These are phyloP conservation scores for Aspergillus tamarii DNA, from an alignment of 2,329 filamentous ascomycete species.

Conservation along the genomic window DNA sequence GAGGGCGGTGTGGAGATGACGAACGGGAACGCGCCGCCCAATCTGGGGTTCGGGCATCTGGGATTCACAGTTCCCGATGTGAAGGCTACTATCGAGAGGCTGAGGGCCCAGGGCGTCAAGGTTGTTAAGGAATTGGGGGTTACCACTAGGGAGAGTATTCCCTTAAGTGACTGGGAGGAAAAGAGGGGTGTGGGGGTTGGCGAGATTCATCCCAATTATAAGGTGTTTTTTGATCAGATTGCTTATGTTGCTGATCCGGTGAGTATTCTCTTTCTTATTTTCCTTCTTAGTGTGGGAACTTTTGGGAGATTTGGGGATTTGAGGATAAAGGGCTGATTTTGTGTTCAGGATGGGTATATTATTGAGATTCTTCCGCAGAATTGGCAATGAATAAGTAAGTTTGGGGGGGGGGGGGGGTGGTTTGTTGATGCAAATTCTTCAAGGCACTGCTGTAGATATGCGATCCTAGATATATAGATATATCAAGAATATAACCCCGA, in stretches of 20 bases:
- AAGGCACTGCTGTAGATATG: background rate
- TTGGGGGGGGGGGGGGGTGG: too few relatives aligned
- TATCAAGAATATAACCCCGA: background rate
- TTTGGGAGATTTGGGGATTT: background rate
- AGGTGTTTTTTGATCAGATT: constrained; percentile 39
- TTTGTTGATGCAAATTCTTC: background rate
- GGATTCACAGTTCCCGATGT: constrained; percentile 46
- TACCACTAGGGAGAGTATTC: constrained; percentile 32
- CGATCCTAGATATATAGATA: background rate
- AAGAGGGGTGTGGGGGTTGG: constrained; percentile 35
- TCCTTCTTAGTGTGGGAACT: background rate
- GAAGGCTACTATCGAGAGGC: constrained; percentile 29
- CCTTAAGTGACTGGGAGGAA: constrained; percentile 40
- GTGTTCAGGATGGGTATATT: constrained; percentile 37
- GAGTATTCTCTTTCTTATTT: constrained; percentile 19
- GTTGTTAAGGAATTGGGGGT: constrained; percentile 41
- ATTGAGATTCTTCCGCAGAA: constrained; percentile 38
- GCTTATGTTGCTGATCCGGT: constrained; percentile 46
- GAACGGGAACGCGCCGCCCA: constrained; percentile 39
- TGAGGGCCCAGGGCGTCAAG: constrained; percentile 33
- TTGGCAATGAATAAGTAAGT: background rate
- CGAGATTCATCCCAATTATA: constrained; percentile 39
- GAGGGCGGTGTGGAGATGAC: constrained; percentile 23
- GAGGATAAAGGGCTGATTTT: background rate
- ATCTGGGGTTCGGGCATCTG: constrained; percentile 43